Base-by-base conservation (phyloP, 768 basidiomycete genomes). In the Rhodotorula toruloides region DNA sequence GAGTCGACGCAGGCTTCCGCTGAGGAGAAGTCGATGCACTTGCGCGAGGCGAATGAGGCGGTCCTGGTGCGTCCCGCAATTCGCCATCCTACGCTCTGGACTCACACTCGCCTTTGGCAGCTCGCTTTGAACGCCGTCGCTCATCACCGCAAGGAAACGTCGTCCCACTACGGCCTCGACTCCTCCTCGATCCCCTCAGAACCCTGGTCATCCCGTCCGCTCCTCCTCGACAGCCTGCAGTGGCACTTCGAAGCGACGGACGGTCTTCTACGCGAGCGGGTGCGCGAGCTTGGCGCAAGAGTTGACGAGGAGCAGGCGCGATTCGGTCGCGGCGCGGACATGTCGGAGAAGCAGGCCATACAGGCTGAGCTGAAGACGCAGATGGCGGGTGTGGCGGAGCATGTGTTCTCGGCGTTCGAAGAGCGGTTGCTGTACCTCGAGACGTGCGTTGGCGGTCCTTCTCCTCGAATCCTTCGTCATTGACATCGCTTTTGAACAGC, bases 141-240 rank as follows among this genome's bases (percentile, higher is more conserved):
- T 55, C 84, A 86, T 40, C 90, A 89, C n/a, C 84, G 92, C 46
- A 82, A 83, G 43, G 85, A 86, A 68, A 87, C 89, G 72, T 75
- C 83, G 4, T 80, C 81, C 13, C 84, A 88, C 14, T 98, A 98
- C 75, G 90, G 90, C 37, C 81, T 97, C 84, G 31, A 79, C 87
- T 83, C 9, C 84, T 85, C 83, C 81, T 83, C 69, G 83, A 17
- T 69, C 42, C 40, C 68, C 0, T 53, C 69, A 29, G 77, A 86
- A 65, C 86, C 89, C 0, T 98, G 93, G 93, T 90, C 91, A 25
- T 89, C 90, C 73, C 81, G 81, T 52, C 80, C 85, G 6, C 75
- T 79, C 0, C 77, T 89, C 25, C 84, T 94, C 58, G 87, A 91
- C 48, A 81, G 84, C 14, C 77, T 88, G 10, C 80, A 86, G 32